Base-by-base conservation (phyloP, 2,329 filamentous ascomycete species). In the Aspergillus ochraceoroseus region DNA sequence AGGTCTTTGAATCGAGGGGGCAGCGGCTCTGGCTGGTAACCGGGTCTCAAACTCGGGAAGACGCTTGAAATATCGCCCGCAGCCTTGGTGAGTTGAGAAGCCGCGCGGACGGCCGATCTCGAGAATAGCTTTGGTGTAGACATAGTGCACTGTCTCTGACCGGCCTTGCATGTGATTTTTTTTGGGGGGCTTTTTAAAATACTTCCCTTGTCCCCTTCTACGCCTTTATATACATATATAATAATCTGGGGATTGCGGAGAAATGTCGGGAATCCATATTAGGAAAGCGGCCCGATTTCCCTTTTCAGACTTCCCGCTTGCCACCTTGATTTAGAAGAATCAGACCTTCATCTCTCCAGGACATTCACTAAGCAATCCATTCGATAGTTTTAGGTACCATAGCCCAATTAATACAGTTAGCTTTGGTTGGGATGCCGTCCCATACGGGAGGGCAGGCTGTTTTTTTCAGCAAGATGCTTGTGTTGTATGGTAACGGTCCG, bases 1-100 rank as follows among this genome's bases (percentile, higher is more conserved):
- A 72, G 47, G 8, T 67, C 59, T 23, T 55, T 54, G 33, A 70
- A 72, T 4, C 70, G 61, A 20, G 59, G 39, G 2, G 68, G 66
- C 11, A 72, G 54, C 9, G 68, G 64, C 34, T 66, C 57, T 1
- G 65, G 58, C 33, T 65, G 57, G 39, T 66, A 66, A 41, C 67
- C 68, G 1, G 67, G 66, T 43, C 57, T 54, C 38, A 72, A 56
- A 44, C 66, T 69, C 1, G 67, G 67, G 41, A 72, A 72, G n/a
- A 71, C 67, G 7, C 66, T 70, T 3, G 67, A 70, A 38, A 72
- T 72, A 48, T 72, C 69, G 19, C 68, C 67, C 2, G 61, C 63
- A 8, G 65, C 63, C 49, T 71, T 71, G 23, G 66, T 69, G 20
- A 59, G 55, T 23, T 60, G 58, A 7, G 59, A 58, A 20, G 56